Evolutionary conservation across 2,329 filamentous ascomycete genomes (phyloP).

Genomic region (Mariannaea sp.): DNA sequence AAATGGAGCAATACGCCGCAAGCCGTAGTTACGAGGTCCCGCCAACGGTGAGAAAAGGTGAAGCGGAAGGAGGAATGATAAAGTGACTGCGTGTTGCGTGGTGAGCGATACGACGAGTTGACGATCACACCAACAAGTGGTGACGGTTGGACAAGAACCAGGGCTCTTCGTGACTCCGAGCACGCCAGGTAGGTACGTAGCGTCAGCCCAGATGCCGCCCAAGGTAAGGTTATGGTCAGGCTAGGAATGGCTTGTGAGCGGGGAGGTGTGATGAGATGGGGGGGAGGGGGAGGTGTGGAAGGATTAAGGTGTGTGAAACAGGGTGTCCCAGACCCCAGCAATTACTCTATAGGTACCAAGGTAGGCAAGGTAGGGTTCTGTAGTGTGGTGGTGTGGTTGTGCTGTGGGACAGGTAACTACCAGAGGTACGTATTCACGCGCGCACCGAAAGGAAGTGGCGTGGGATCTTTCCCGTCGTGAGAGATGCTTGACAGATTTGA

Average conservation of each 20-base stretch:
- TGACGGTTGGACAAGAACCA: conserved; percentile 25
- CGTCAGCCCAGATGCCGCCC: conserved; percentile 32
- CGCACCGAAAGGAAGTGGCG: too few relatives aligned
- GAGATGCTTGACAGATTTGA: too few relatives aligned
- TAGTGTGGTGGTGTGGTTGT: background rate
- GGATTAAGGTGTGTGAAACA: conserved; percentile 9
- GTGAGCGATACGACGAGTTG: conserved; percentile 22
- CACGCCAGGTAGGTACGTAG: too few relatives aligned
- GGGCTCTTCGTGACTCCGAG: too few relatives aligned
- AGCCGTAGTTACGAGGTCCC: background rate
- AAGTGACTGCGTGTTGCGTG: conserved; percentile 1
- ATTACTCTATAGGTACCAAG: too few relatives aligned
- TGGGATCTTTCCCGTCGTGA: too few relatives aligned
- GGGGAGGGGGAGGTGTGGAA: conserved; percentile 6
- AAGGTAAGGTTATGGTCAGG: conserved; percentile 35
- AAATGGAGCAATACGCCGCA: conserved; percentile 1
- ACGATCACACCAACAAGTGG: conserved; percentile 12
- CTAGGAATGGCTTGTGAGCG: conserved; percentile 27
- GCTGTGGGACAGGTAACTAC: background rate
- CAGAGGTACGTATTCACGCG: background rate
- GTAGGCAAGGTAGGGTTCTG: background rate
- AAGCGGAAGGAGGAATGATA: conserved; percentile 13
- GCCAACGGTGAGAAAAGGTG: conserved; percentile 10
- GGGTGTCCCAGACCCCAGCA: too few relatives aligned
- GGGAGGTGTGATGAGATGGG: conserved; percentile 15